Percentiles rank a stretch among this genome's conserved stretches.
These are phyloP conservation scores for Gonapodya prolifera DNA, from an alignment of 192 early-diverging fungal genomes.

Conservation along the genomic window DNA sequence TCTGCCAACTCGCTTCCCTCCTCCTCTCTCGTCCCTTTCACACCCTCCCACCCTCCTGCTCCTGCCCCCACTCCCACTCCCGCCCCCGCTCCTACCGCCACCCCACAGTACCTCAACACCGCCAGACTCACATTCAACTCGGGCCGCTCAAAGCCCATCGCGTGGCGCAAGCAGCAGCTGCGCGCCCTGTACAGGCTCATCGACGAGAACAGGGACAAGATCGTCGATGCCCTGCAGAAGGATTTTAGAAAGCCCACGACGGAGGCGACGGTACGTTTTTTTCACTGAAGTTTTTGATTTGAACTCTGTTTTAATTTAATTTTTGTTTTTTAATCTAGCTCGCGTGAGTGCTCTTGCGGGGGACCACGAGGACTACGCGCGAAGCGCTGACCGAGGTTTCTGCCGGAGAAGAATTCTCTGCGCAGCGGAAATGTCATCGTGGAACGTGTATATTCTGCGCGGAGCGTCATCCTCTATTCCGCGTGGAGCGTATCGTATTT, in stretches of 20 bases:
- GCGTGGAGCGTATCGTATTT: too few relatives aligned
- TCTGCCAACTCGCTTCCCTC: too few relatives aligned
- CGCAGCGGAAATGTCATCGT: not conserved
- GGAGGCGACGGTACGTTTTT: slow-evolving; percentile 27
- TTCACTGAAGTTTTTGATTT: not conserved
- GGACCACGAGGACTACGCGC: not conserved
- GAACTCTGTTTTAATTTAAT: not conserved
- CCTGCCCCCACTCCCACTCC: too few relatives aligned
- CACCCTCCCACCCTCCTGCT: too few relatives aligned
- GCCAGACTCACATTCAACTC: too few relatives aligned
- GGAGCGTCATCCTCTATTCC: slow-evolving; percentile 12
- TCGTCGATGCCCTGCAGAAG: slow-evolving; percentile 35
- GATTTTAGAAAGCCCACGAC: slow-evolving; percentile 41
- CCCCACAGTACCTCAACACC: too few relatives aligned
- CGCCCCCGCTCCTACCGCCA: too few relatives aligned
- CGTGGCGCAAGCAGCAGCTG: slow-evolving; percentile 53
- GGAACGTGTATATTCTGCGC: not conserved
- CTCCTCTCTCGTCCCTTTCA: too few relatives aligned
- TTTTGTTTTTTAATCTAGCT: not conserved
- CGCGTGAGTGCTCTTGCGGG: not conserved
- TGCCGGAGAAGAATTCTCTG: not conserved
- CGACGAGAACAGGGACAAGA: slow-evolving; percentile 36
- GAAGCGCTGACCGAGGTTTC: too few relatives aligned
- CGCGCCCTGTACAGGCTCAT: slow-evolving; percentile 41
- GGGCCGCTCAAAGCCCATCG: slow-evolving; percentile 26